Base-by-base conservation (phyloP, 345 rosid genomes). In the Ceriops tagal region DNA sequence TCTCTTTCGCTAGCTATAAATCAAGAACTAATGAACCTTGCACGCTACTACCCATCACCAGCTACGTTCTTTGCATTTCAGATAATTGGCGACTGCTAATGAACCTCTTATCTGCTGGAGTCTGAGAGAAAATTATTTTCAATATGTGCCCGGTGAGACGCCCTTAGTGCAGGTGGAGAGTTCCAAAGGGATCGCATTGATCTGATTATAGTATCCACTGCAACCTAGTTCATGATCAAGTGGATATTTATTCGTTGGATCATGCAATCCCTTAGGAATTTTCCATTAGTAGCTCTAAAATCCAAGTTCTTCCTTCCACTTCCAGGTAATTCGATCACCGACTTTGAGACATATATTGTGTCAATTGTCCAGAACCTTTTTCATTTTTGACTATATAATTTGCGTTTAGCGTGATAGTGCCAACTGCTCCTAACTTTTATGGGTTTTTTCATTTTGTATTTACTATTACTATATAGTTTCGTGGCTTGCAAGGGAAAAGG, bases 131-230 rank as follows among this genome's bases (percentile, higher is more conserved):
- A 21, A 6, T 24, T 11, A 5, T 6, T 27, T 21, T 24, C 58
- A 21, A 21, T 5, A 21, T 6, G 4, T 19, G 58, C 58, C 3
- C 35, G 35, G 7, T 21, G 8, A 21, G 16, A 20, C 4, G 3
- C 16, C 8, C 6, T 64, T 85, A 79, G 89, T 61, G 87, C 84
- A 74, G 81, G 51, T 86, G 85, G 86, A 75, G 65, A 69, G 73
- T 78, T 86, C 90, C 90, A 82, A 86, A 86, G 90, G 90, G 90
- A 86, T 86, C 86, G 90, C 90, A 86, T 86, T 86, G 90, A 83
- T 86, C 85, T 77, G 63, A 79, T 78, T 39, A 39, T 39, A 39
- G 15, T 11, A 11, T 39, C 47, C 47, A 11, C 13, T 39, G 47
- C 3, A 10, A 9, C 47, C 47, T 11, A 39, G 11, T 39, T 39